These are phyloP conservation scores for Phytophthora lateralis DNA, from an alignment of 352 stramenopile species.

Conservation along the genomic window DNA sequence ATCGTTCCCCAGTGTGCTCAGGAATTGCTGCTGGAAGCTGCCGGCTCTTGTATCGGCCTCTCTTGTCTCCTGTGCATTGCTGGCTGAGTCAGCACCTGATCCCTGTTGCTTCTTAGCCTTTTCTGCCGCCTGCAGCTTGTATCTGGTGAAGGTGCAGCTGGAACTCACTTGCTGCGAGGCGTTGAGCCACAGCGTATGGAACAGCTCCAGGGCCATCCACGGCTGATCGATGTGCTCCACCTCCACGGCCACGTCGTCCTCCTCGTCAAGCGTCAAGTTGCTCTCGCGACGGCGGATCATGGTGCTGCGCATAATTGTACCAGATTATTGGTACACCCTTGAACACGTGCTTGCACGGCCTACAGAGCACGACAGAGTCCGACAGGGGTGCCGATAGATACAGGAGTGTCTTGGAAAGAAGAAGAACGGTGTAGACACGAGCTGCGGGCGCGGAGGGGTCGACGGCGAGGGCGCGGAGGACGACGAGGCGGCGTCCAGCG, in stretches of 20 bases:
- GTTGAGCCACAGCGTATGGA: constrained; percentile 66
- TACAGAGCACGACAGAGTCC: constrained; percentile 3
- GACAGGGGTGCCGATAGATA: background rate
- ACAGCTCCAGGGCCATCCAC: constrained; percentile 73
- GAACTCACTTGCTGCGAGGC: constrained; percentile 58
- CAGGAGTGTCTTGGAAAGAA: constrained; percentile 1
- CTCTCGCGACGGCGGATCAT: constrained; percentile 62
- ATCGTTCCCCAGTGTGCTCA: constrained; percentile 56
- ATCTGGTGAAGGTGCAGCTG: constrained; percentile 64
- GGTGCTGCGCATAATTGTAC: constrained; percentile 31
- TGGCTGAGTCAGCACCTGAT: background rate
- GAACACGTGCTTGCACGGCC: background rate
- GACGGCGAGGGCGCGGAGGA: background rate
- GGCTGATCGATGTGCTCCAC: constrained; percentile 47
- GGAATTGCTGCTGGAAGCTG: constrained; percentile 60
- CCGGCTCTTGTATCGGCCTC: background rate
- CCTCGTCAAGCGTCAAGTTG: constrained; percentile 72
- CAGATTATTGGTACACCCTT: constrained; percentile 17
- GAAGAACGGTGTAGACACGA: background rate
- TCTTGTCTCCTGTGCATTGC: constrained; percentile 6
- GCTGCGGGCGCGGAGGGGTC: background rate
- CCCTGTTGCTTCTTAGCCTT: background rate
- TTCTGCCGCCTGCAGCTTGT: constrained; percentile 1
- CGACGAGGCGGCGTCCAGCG: background rate
- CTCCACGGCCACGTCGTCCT: constrained; percentile 43